phyloP scores from a whole-genome alignment of 345 rosid genomes.

The Trapa incisa region DNA sequence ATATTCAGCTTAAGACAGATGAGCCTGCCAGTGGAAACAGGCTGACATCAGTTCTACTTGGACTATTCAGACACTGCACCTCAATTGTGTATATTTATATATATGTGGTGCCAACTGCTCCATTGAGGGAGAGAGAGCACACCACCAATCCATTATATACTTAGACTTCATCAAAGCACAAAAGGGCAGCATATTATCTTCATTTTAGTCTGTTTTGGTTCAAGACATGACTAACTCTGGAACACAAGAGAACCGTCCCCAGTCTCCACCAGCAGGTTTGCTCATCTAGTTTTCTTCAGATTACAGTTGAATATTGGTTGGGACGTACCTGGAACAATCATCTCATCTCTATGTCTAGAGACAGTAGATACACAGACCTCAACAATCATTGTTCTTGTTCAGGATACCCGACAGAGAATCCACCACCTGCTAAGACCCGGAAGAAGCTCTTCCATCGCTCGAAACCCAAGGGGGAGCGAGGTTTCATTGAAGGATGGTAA shows the following conservation, averaged over 20 bases:
- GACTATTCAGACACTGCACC: neutral
- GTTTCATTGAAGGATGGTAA: slow-evolving; percentile 59
- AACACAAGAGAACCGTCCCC: slow-evolving; percentile 4
- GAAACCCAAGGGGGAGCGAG: slow-evolving; percentile 42
- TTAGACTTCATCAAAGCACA: neutral
- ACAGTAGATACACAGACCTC: neutral
- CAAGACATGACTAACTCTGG: neutral
- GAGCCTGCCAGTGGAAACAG: neutral
- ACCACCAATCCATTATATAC: neutral
- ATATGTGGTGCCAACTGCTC: no score
- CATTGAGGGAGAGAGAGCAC: neutral
- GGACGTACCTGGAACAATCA: no score
- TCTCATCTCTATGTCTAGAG: neutral
- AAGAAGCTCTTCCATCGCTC: slow-evolving; percentile 21
- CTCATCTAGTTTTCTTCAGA: neutral
- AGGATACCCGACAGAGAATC: slow-evolving; percentile 34
- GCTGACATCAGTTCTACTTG: neutral
- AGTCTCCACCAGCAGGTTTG: slow-evolving; percentile 9
- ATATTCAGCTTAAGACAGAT: neutral
- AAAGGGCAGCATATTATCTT: neutral
- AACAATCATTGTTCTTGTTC: neutral
- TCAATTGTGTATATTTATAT: neutral
- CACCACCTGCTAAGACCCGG: slow-evolving; percentile 9
- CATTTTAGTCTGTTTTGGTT: neutral
- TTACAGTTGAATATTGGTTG: neutral